phyloP scores from a whole-genome alignment of 495 filamentous ascomycete genomes.

The Tetracladium setigerum region DNA sequence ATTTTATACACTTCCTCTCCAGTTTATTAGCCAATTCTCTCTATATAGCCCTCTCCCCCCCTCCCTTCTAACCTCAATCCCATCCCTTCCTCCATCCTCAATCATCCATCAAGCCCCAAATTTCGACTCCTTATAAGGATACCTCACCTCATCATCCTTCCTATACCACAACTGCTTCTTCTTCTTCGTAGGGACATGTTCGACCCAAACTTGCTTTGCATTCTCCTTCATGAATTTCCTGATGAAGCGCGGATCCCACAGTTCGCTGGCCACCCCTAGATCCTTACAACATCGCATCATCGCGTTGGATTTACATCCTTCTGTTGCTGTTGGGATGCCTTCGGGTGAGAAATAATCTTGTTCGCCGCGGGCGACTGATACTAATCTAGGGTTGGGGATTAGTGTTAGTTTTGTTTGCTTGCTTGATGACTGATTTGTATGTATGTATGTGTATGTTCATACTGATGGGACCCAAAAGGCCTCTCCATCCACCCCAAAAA shows the following conservation, averaged over 20 bases:
- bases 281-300: conserved; percentile 97
- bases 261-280: conserved; percentile 85
- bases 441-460: no score
- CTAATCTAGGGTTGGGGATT: conserved; percentile 41
- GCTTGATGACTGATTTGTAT: no score
- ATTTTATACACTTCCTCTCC: no score
- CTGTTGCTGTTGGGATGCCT: conserved; percentile 91
- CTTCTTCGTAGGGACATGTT: conserved; percentile 80
- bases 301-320: conserved; percentile 95
- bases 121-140: conserved; percentile 70
- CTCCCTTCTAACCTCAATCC: no score
- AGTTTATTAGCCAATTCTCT: no score
- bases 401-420: no score
- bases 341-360: conserved; percentile 90
- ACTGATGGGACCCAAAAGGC: no score
- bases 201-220: conserved; percentile 67
- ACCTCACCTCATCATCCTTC: conserved; percentile 73
- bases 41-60: no score
- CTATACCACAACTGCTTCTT: conserved; percentile 78
- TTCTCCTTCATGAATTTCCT: conserved; percentile 55
- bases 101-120: conserved; percentile 8
- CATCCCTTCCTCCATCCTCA: no score
- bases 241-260: conserved; percentile 95
- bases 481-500: no score
- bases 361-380: conserved; percentile 89